Percentiles rank a stretch among this genome's conserved stretches.
These are phyloP conservation scores for Boletus semigastroideus DNA, from an alignment of 1,284 basidiomycete species.

Conservation along the genomic window DNA sequence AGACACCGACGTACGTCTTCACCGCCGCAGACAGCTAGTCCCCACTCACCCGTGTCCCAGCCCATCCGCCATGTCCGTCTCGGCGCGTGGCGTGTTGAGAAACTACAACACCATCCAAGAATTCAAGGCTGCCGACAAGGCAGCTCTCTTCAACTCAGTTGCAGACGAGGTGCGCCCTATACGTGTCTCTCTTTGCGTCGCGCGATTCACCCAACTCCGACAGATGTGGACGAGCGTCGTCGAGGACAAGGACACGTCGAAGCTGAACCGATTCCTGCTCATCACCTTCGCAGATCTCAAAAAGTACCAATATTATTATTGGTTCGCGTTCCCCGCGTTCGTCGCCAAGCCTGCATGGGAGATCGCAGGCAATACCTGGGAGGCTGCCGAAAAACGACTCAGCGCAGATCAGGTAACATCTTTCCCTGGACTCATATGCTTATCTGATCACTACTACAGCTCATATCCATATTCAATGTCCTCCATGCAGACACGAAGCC, in stretches of 20 bases:
- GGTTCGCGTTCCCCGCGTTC: constrained; percentile 96
- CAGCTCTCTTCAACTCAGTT: constrained; percentile 72
- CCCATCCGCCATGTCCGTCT: constrained; percentile 41
- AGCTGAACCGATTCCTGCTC: constrained; percentile 79
- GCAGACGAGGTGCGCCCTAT: constrained; percentile 53
- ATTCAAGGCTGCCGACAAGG: constrained; percentile 90
- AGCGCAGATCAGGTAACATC: constrained; percentile 19
- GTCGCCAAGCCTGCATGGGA: constrained; percentile 87
- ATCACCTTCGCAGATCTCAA: constrained; percentile 97
- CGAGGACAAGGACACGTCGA: constrained; percentile 47
- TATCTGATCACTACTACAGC: constrained; percentile 32
- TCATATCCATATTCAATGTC: constrained; percentile 50
- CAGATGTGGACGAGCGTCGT: constrained; percentile 68
- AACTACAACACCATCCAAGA: constrained; percentile 97
- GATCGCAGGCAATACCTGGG: constrained; percentile 56
- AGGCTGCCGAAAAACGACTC: constrained; percentile 41
- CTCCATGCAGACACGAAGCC: constrained; percentile 44
- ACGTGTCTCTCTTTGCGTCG: background rate
- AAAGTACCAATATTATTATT: constrained; percentile 97
- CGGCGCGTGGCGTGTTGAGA: constrained; percentile 71
- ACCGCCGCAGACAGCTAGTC: constrained; percentile 14
- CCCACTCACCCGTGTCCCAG: constrained; percentile 28
- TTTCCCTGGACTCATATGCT: background rate
- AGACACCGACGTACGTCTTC: constrained; percentile 38
- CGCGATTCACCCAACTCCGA: background rate